A percentile compares a stretch with the other conserved stretches of the same genome.
phyloP scores from a whole-genome alignment of 805 yeast genomes.

The Teunomyces tritomae region DNA sequence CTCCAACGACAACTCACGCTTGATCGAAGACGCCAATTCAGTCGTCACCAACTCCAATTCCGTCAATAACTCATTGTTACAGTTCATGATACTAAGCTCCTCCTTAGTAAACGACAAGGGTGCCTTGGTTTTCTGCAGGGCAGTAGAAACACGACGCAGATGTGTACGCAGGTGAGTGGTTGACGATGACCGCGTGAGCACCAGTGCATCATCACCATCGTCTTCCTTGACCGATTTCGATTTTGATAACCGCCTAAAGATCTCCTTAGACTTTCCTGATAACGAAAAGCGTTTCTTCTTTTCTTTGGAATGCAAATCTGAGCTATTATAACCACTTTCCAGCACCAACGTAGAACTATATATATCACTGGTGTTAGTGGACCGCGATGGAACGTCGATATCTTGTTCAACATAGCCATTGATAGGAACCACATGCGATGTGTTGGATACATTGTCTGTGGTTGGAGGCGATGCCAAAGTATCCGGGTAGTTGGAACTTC shows the following conservation, averaged over 20 bases:
- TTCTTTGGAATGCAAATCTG: constrained; percentile 9
- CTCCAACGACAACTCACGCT: constrained; percentile 65
- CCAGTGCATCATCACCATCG: constrained; percentile 1
- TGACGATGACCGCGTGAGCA: neutral
- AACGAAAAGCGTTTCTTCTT: constrained; percentile 26
- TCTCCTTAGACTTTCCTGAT: constrained; percentile 26
- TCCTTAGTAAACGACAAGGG: constrained; percentile 46
- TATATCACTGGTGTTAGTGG: neutral
- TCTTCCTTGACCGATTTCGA: constrained; percentile 3
- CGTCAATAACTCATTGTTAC: constrained; percentile 55
- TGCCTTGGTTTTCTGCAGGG: constrained; percentile 1
- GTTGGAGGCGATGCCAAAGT: constrained; percentile 6
- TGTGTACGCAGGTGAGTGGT: neutral
- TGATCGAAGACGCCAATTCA: constrained; percentile 70
- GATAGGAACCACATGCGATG: neutral
- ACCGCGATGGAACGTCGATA: neutral
- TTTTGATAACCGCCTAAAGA: constrained; percentile 35
- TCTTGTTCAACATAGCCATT: neutral
- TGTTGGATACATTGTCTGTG: constrained; percentile 6
- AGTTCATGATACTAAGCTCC: constrained; percentile 59
- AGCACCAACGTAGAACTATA: constrained; percentile 4
- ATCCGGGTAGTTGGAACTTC: constrained; percentile 5
- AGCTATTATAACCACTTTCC: neutral
- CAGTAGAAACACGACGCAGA: neutral
- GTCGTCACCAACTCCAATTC: constrained; percentile 68